Evolutionary conservation across 345 rosid species (phyloP), one percentile per base, ranked within the genome.

Genomic region (Orychophragmus violaceus): DNA sequence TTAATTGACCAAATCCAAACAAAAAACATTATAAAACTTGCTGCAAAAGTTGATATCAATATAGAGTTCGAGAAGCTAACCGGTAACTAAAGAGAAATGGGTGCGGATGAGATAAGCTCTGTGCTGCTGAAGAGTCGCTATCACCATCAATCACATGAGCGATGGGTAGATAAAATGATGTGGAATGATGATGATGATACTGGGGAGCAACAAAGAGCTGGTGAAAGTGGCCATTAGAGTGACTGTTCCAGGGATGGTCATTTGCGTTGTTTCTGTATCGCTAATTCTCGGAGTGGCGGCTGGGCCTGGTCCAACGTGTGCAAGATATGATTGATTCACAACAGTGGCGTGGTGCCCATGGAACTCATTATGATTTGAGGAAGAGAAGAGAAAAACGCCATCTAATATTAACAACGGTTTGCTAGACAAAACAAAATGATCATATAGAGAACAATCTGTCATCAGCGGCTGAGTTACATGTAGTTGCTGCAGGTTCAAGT

Each of bases 161-260:
- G 22, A 69, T 55, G 13, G 87, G 62, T 59, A 76, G 8, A 59
- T 86, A 50, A 64, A 80, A 80, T 36, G 77, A 58, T 4, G 78
- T 72, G 45, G 87, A 74, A 67, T 67, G 77, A 50, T n/a, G n/a
- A n/a, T n/a, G n/a, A 23, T 75, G 77, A 59, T 82, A 83, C 10
- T 82, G 90, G 56, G 85, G 81, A 65, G 85, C 82, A 75, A 80
- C 70, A 55, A 81, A 80, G 77, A 77, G 85, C 55, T 77, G 81
- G 67, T 75, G 59, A 51, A 80, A 75, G 64, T 71, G 74, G 53
- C 80, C 89, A 50, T 25, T 76, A 17, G 82, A 70, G 64, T 65
- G 76, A 68, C 74, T 78, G 55, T 68, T 84, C 90, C 88, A 84
- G 42, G 82, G 84, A 66, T 71, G 78, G 64, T 74, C 80, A 59